Evolutionary conservation across 192 early-diverging fungal genomes (phyloP).

Genomic region (Entomortierella beljakovae): DNA sequence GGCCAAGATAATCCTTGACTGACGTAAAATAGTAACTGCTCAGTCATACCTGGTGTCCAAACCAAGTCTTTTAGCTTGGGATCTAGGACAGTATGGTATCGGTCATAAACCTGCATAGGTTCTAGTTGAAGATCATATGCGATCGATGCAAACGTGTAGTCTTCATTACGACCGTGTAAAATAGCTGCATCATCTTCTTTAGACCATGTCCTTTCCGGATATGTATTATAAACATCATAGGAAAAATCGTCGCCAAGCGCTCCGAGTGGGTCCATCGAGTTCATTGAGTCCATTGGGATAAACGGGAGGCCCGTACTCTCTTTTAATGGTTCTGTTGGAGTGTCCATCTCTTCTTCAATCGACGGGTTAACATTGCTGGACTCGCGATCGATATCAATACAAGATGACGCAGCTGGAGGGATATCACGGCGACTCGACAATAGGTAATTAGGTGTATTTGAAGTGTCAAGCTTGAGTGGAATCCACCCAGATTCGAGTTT

Average conservation of each 20-base stretch:
- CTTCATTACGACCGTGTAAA: not conserved
- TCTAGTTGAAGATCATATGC: slow-evolving; percentile 5
- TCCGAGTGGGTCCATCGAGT: not conserved
- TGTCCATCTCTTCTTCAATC: not conserved
- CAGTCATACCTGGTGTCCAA: slow-evolving; percentile 16
- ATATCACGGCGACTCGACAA: slow-evolving; percentile 3
- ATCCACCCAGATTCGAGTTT: slow-evolving; percentile 20
- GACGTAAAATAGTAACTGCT: slow-evolving; percentile 29
- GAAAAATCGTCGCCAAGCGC: slow-evolving; percentile 9
- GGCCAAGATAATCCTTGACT: slow-evolving; percentile 32
- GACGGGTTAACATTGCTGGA: no score
- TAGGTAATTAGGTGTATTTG: slow-evolving; percentile 28
- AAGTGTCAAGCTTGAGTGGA: slow-evolving; percentile 6
- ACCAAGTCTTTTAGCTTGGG: not conserved
- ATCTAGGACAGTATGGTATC: slow-evolving; percentile 11
- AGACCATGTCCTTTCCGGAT: slow-evolving; percentile 15
- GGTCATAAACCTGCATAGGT: not conserved
- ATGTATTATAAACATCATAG: not conserved
- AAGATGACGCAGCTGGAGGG: not conserved
- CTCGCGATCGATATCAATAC: no score
- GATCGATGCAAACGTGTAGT: slow-evolving; percentile 7
- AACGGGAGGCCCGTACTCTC: no score
- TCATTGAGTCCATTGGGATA: no score
- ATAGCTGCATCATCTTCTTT: slow-evolving; percentile 28
- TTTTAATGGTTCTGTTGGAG: not conserved